A percentile compares a stretch with the other conserved stretches of the same genome.
These are phyloP conservation scores for Podila epigama DNA, from an alignment of 192 early-diverging fungal genomes.

Conservation along the genomic window DNA sequence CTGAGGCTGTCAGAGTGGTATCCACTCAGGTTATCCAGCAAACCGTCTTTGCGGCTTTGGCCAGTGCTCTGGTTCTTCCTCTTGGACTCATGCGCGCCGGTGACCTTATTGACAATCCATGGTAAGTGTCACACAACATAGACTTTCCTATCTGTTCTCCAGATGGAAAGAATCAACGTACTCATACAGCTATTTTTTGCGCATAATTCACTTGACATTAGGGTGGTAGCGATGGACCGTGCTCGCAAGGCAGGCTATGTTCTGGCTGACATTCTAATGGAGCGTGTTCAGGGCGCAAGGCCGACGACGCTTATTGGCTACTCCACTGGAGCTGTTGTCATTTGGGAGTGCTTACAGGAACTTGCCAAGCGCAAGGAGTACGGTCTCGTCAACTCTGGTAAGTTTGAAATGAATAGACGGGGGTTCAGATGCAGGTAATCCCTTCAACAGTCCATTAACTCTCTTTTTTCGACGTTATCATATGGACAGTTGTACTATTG, in stretches of 20 bases:
- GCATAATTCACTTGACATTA: background rate
- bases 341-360: constrained; percentile 63
- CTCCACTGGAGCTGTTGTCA: constrained; percentile 63
- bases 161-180: background rate
- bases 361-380: constrained; percentile 48
- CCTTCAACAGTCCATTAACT: background rate
- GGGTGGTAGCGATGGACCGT: constrained; percentile 58
- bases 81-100: constrained; percentile 57
- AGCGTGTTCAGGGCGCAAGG: constrained; percentile 63
- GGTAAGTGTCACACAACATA: constrained; percentile 43
- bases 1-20: constrained; percentile 56
- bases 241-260: constrained; percentile 63
- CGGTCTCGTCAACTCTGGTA: constrained; percentile 60
- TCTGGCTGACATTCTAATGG: constrained; percentile 60
- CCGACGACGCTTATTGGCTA: constrained; percentile 64
- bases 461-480: constrained; percentile 5
- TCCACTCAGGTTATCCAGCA: constrained; percentile 56
- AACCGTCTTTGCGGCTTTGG: constrained; percentile 61
- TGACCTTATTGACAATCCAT: constrained; percentile 68
- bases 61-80: constrained; percentile 59
- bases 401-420: too few species aligned
- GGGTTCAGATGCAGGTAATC: background rate
- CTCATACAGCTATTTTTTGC: background rate
- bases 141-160: too few species aligned
- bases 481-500: constrained; percentile 53